Evolutionary conservation across 805 yeast species (phyloP), one percentile per base, ranked within the genome.

Genomic region (Lachancea sp.): DNA sequence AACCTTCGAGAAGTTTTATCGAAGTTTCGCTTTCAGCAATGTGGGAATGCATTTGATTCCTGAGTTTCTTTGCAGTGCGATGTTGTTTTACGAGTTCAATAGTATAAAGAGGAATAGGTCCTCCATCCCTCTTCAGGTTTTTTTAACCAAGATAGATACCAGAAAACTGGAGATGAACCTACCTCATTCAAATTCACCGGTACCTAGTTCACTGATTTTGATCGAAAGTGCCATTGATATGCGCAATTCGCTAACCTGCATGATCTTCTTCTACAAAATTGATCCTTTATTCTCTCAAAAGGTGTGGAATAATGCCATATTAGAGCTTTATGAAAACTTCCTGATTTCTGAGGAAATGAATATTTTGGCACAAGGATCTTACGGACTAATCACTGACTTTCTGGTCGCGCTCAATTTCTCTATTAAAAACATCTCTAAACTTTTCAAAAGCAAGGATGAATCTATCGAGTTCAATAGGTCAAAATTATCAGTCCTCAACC

Each of bases 371-470:
- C 50, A 53, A 6, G 57, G 58, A n/a, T 57, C 63, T 2, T 54
- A 54, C 36, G 47, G 47, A 26, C 32, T 56, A 16, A 42, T 58
- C 29, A 52, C 58, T 3, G 60, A 60, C 46, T 56, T 58, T 20
- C 43, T 60, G n/a, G 56, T 58, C 3, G 54, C 63, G 1, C 41
- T 58, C 29, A 60, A 56, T 35, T 58, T 48, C 35, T 60, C 64
- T 3, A 58, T 59, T n/a, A 57, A 57, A 37, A 60, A 59, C 38
- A 47, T 60, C 26, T 45, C 59, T 2, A 47, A 47, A 7, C 28
- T 58, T 11, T 46, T 57, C 36, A 35, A 34, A 13, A 32, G 45
- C 18, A 37, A 47, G 7, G 41, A 48, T 13, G 49, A 51, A 15
- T 29, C 43, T n/a, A 47, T 52, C 8, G 45, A 48, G 11, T 39